Evolutionary conservation across 2,329 filamentous ascomycete genomes (phyloP), one percentile per base, ranked within the genome.

Genomic region (Hortaea werneckii): DNA sequence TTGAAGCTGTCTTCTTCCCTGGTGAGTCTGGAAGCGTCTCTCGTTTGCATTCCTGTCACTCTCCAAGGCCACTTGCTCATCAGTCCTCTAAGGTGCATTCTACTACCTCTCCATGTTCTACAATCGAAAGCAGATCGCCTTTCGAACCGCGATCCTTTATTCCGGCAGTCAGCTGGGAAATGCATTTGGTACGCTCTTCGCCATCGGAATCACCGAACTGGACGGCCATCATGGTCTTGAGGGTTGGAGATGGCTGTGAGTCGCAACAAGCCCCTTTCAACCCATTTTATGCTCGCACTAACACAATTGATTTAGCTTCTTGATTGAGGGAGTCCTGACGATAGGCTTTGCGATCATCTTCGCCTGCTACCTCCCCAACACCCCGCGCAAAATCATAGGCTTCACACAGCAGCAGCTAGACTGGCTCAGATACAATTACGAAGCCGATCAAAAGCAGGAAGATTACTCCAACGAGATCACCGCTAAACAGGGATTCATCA

Each of bases 121-220:
- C 54, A 67, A 60, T 3, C 62, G 71, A 42, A 66, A 70, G 28
- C 74, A 77, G 49, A 56, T 77, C n/a, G 68, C 68, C 3, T 64
- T 73, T 37, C 67, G 75, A 5, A 74, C 70, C 53, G 68, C 69
- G n/a, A 67, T 76, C 38, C 69, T 77, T 44, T 77, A 75, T 56
- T 70, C 71, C 3, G 74, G 73, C 3, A 71, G 67, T 2, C 59
- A 75, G 13, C 64, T 77, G 29, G 68, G 67, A 43, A 70, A 62
- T 40, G 73, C 74, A 1, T 77, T 78, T 52, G 72, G 71, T 11
- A 73, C 70, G 20, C 63, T 77, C 27, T 73, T 78, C 42, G 74
- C 71, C 5, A 74, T 74, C 3, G 73, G 71, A 3, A 74, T 76
- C 28, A 61, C 72, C 5, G 54, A 61, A 20, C 58, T 69, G 49